phyloP scores from a whole-genome alignment of 208 protist genomes.

The Crithidia brevicula region DNA sequence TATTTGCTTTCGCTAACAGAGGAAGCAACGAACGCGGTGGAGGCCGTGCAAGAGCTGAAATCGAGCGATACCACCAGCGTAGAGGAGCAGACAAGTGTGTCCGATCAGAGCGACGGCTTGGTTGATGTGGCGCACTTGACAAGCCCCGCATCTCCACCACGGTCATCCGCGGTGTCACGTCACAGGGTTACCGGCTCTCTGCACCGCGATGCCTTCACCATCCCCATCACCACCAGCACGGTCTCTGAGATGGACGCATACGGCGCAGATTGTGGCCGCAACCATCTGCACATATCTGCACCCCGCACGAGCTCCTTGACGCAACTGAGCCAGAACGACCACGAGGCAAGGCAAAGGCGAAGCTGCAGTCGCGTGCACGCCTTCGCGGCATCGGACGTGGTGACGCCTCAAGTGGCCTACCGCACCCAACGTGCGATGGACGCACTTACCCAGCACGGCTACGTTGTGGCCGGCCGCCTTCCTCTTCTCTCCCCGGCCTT shows the following conservation, averaged over 20 bases:
- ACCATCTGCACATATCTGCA: too few relatives aligned
- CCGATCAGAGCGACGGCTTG: not conserved
- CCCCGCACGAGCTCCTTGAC: too few relatives aligned
- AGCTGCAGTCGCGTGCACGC: constrained; percentile 10
- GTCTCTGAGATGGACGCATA: not conserved
- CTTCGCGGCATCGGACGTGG: constrained; percentile 24
- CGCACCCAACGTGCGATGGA: constrained; percentile 50
- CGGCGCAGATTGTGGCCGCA: not conserved
- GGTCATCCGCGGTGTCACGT: not conserved
- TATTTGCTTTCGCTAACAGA: constrained; percentile 49
- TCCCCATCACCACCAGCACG: not conserved
- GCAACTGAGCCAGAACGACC: not conserved
- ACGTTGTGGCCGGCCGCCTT: constrained; percentile 33
- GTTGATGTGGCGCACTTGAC: too few relatives aligned
- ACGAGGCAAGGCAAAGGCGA: not conserved
- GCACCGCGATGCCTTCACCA: not conserved
- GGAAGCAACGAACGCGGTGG: constrained; percentile 29
- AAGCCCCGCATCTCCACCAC: too few relatives aligned
- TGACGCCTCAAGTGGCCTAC: constrained; percentile 24
- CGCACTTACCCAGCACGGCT: constrained; percentile 42
- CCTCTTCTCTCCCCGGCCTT: constrained; percentile 4
- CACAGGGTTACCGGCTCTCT: not conserved
- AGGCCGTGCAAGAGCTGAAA: constrained; percentile 12
- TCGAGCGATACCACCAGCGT: not conserved
- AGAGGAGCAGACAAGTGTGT: not conserved